Evolutionary conservation across 805 yeast genomes (phyloP).

Genomic region (Saccharomycopsis sp.): DNA sequence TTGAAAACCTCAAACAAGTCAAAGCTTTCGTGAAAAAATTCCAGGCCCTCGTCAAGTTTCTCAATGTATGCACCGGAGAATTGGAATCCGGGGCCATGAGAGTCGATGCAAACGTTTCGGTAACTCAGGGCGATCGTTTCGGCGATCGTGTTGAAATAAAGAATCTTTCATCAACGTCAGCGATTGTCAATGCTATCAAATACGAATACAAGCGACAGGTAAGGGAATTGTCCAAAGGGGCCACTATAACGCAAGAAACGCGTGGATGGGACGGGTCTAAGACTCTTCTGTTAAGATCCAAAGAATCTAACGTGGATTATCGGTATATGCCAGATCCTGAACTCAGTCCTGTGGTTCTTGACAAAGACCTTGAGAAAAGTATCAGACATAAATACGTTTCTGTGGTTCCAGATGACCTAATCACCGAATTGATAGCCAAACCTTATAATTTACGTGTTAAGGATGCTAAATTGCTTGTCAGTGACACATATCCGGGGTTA

Average conservation of each 20-base stretch:
- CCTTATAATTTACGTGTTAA: constrained; percentile 59
- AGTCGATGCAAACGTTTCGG: constrained; percentile 89
- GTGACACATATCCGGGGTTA: constrained; percentile 30
- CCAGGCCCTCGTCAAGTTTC: constrained; percentile 59
- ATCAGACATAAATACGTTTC: constrained; percentile 42
- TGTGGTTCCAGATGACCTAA: constrained; percentile 51
- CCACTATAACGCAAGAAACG: constrained; percentile 48
- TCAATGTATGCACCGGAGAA: constrained; percentile 80
- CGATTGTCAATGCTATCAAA: constrained; percentile 68
- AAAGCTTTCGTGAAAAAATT: constrained; percentile 75
- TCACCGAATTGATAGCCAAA: constrained; percentile 36
- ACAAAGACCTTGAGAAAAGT: constrained; percentile 35
- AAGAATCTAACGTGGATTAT: constrained; percentile 81
- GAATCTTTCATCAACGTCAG: constrained; percentile 78
- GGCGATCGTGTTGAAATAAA: constrained; percentile 81
- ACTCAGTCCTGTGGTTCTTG: constrained; percentile 52
- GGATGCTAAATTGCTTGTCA: constrained; percentile 64
- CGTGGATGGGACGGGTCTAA: constrained; percentile 84
- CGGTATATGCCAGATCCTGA: constrained; percentile 95
- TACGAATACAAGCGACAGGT: constrained; percentile 72
- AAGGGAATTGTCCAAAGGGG: constrained; percentile 35
- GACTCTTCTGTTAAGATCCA: constrained; percentile 64
- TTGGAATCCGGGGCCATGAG: constrained; percentile 92
- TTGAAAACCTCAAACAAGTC: constrained; percentile 59
- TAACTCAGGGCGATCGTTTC: constrained; percentile 35